A percentile compares a stretch with the other conserved stretches of the same genome.
phyloP scores from a whole-genome alignment of 805 yeast species.

The Sugiyamaella qingdaonensis region DNA sequence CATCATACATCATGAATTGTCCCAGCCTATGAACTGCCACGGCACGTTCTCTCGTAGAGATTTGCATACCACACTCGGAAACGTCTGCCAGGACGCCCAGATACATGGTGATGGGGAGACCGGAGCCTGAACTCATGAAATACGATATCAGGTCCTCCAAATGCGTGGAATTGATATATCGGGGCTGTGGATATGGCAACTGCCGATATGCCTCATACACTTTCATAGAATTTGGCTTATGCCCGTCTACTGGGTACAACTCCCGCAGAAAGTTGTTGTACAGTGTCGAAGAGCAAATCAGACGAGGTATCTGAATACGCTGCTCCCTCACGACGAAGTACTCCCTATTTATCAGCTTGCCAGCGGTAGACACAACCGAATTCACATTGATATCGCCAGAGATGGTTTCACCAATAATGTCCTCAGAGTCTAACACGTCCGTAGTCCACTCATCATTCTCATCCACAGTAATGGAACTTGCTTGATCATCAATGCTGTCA shows the following conservation, averaged over 20 bases:
- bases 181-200: constrained; percentile 35
- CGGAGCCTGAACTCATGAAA: constrained; percentile 16
- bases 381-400: background rate
- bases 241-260: constrained; percentile 16
- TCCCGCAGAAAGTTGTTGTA: constrained; percentile 25
- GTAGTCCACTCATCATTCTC: background rate
- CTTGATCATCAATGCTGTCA: background rate
- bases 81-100: constrained; percentile 24
- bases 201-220: constrained; percentile 26
- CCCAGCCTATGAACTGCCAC: constrained; percentile 19
- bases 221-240: constrained; percentile 8
- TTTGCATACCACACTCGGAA: constrained; percentile 28
- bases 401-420: background rate
- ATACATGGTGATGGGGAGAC: constrained; percentile 12
- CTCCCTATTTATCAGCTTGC: constrained; percentile 6
- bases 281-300: constrained; percentile 12
- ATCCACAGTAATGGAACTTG: background rate
- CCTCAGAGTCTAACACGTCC: background rate
- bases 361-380: constrained; percentile 4
- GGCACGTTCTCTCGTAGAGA: constrained; percentile 31
- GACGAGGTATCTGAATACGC: constrained; percentile 8
- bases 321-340: constrained; percentile 12
- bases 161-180: constrained; percentile 28
- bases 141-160: constrained; percentile 31
- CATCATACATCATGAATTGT: background rate